Evolutionary conservation across 2,329 filamentous ascomycete genomes (phyloP).

Genomic region (Pyricularia grisea): DNA sequence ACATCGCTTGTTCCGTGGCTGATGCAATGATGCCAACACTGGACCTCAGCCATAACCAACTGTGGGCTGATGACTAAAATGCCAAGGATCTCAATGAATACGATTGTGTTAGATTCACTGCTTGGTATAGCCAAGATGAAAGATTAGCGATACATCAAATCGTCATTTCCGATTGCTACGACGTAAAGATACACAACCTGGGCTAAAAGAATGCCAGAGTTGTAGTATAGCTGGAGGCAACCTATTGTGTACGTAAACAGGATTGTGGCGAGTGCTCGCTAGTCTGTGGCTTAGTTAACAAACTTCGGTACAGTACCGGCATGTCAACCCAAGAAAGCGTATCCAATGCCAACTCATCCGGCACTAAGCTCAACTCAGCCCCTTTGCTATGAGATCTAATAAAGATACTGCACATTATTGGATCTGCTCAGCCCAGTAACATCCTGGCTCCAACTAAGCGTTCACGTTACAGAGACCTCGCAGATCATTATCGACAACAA

Average conservation of each 20-base stretch:
- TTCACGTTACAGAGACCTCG: not conserved
- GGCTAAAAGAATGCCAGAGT: too few relatives aligned
- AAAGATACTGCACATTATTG: not conserved
- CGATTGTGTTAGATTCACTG: not conserved
- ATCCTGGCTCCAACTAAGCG: not conserved
- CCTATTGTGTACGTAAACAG: too few relatives aligned
- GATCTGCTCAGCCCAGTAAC: not conserved
- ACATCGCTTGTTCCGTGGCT: constrained; percentile 6
- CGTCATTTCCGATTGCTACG: not conserved
- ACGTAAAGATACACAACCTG: too few relatives aligned
- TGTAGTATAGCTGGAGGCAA: too few relatives aligned
- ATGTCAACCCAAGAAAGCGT: too few relatives aligned
- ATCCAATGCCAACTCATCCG: too few relatives aligned
- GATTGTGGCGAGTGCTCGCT: not conserved
- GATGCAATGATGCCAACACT: not conserved
- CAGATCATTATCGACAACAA: not conserved
- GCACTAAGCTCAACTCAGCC: not conserved
- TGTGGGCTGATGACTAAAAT: not conserved
- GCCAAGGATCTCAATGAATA: not conserved
- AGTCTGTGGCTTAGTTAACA: not conserved
- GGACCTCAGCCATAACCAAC: not conserved
- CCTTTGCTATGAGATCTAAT: not conserved
- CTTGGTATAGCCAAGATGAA: not conserved
- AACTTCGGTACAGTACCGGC: not conserved
- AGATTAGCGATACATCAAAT: not conserved